A percentile compares a stretch with the other conserved stretches of the same genome.
Evolutionary conservation across 768 basidiomycete species (phyloP).

Genomic region (Rhizopogon rudus): DNA sequence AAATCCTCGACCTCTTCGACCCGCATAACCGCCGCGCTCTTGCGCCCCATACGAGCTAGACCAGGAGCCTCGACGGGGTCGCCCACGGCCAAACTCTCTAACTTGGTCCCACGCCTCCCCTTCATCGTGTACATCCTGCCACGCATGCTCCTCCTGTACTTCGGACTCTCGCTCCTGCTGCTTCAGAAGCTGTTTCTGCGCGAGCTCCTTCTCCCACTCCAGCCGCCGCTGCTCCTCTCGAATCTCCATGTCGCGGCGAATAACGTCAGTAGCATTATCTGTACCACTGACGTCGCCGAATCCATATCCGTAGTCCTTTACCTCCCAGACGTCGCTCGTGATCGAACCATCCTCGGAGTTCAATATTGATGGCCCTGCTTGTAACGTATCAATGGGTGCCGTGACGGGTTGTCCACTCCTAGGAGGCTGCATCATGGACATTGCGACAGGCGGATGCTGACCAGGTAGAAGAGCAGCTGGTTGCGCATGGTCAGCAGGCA

Average conservation of each 20-base stretch:
- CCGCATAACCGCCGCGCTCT: constrained; percentile 25
- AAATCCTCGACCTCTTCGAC: constrained; percentile 32
- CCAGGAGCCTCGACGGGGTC: constrained; percentile 31
- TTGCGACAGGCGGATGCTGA: neutral
- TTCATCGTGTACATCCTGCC: constrained; percentile 21
- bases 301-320: constrained; percentile 60
- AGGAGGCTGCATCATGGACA: neutral
- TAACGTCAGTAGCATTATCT: constrained; percentile 26
- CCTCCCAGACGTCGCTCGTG: constrained; percentile 41
- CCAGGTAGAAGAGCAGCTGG: neutral
- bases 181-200: constrained; percentile 7
- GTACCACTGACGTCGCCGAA: constrained; percentile 45
- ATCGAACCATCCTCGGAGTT: constrained; percentile 13
- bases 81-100: constrained; percentile 12
- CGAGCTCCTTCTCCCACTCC: constrained; percentile 11
- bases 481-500: neutral
- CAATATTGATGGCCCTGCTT: constrained; percentile 1
- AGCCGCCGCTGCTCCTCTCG: constrained; percentile 16
- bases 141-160: constrained; percentile 8
- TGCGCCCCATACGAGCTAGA: constrained; percentile 16
- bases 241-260: constrained; percentile 25
- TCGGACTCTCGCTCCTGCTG: constrained; percentile 13
- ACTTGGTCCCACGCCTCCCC: constrained; percentile 19
- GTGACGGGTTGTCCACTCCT: neutral
- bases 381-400: neutral